These are phyloP conservation scores for Apophysomyces variabilis DNA, from an alignment of 371 early-diverging fungal genomes.

Conservation along the genomic window DNA sequence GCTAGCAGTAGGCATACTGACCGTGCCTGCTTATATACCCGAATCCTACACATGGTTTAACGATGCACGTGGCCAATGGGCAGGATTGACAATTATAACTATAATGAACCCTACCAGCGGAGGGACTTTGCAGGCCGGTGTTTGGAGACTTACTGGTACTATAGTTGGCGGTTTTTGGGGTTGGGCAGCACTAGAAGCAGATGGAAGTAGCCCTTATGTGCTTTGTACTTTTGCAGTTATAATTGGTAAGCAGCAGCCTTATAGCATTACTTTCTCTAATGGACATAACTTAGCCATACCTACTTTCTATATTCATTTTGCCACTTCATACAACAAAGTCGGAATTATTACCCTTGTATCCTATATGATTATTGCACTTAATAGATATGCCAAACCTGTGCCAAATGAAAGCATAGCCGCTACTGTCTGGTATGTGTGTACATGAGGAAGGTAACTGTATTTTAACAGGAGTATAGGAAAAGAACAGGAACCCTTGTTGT, in stretches of 20 bases:
- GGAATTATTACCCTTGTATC: constrained; percentile 48
- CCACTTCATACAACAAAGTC: constrained; percentile 48
- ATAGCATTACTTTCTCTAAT: not conserved
- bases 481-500: constrained; percentile 57
- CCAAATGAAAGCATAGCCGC: constrained; percentile 37
- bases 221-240: constrained; percentile 57
- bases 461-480: constrained; percentile 35
- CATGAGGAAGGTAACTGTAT: not conserved
- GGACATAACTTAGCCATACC: constrained; percentile 40
- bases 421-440: constrained; percentile 45
- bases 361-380: constrained; percentile 48
- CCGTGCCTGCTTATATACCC: constrained; percentile 55
- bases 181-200: constrained; percentile 52
- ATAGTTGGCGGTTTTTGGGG: constrained; percentile 56
- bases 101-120: constrained; percentile 50
- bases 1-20: constrained; percentile 44
- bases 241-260: constrained; percentile 43
- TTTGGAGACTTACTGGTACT: constrained; percentile 63
- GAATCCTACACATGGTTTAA: constrained; percentile 43
- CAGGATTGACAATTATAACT: constrained; percentile 50
- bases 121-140: constrained; percentile 57
- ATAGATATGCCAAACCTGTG: constrained; percentile 34
- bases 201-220: constrained; percentile 55
- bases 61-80: constrained; percentile 62
- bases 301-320: constrained; percentile 53